Evolutionary conservation across 495 filamentous ascomycete species (phyloP).

Genomic region (Neurospora cerealis): DNA sequence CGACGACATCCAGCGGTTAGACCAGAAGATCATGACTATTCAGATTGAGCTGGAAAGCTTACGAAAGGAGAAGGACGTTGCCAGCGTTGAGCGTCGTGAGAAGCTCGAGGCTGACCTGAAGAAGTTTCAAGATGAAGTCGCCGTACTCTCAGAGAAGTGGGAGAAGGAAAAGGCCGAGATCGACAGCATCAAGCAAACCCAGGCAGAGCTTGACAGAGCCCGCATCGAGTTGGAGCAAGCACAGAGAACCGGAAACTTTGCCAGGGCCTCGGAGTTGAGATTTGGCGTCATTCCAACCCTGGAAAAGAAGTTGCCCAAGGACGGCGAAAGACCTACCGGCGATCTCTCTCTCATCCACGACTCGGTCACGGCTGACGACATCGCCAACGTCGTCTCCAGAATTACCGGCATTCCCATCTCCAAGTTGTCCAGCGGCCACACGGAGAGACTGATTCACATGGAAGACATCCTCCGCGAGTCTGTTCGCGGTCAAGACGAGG

Average conservation of each 20-base stretch:
- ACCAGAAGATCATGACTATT: conserved; percentile 91
- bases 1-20: conserved; percentile 80
- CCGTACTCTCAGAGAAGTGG: conserved; percentile 65
- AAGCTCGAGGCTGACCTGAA: conserved; percentile 69
- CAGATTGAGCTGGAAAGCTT: conserved; percentile 96
- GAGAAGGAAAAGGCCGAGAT: conserved; percentile 82
- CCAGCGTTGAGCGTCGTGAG: conserved; percentile 78
- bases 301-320: conserved; percentile 69
- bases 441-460: conserved; percentile 89
- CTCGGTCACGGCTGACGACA: conserved; percentile 87
- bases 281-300: conserved; percentile 78
- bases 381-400: conserved; percentile 80
- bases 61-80: conserved; percentile 85
- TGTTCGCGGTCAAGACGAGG: conserved; percentile 89
- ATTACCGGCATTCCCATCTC: conserved; percentile 87
- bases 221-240: conserved; percentile 78
- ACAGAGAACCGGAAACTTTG: conserved; percentile 87
- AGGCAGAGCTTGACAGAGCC: conserved; percentile 75
- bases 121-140: conserved; percentile 58
- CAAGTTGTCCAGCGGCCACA: conserved; percentile 84
- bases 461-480: conserved; percentile 80
- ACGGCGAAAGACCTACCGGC: conserved; percentile 40
- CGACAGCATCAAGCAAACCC: conserved; percentile 71
- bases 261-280: conserved; percentile 71
- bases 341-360: conserved; percentile 71